Percentiles rank a stretch among this genome's conserved stretches.
These are phyloP conservation scores for Syzygium aromaticum DNA, from an alignment of 345 rosid genomes.

Conservation along the genomic window DNA sequence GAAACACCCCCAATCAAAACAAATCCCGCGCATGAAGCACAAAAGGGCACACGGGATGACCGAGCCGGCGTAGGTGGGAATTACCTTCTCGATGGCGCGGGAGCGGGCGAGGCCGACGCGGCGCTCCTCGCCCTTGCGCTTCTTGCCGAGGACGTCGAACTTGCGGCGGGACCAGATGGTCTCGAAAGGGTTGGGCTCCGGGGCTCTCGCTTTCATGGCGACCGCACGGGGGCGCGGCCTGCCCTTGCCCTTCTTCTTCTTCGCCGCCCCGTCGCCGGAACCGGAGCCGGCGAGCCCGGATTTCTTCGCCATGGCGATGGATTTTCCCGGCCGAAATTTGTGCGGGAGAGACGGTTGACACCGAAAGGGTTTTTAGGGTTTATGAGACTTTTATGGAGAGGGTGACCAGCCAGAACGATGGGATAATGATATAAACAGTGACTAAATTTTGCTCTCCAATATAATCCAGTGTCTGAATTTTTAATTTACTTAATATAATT, in stretches of 20 bases:
- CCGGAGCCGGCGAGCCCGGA: neutral
- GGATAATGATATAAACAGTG: too few species aligned
- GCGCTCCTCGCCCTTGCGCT: conserved; percentile 81
- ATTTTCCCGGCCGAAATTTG: neutral
- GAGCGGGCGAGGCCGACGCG: conserved; percentile 64
- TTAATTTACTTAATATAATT: too few species aligned
- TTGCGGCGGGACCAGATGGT: conserved; percentile 80
- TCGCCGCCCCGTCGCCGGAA: conserved; percentile 16
- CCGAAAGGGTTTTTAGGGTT: too few species aligned
- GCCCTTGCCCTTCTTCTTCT: conserved; percentile 23
- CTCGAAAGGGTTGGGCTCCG: conserved; percentile 65
- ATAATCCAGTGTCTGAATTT: too few species aligned
- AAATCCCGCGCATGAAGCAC: neutral
- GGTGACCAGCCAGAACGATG: too few species aligned
- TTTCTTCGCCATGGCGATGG: conserved; percentile 13
- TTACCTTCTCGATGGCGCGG: conserved; percentile 54
- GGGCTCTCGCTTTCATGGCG: conserved; percentile 52
- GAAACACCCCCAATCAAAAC: neutral
- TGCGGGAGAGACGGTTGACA: neutral
- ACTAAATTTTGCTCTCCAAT: too few species aligned
- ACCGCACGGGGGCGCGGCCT: conserved; percentile 39
- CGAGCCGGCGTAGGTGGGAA: neutral
- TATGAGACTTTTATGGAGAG: too few species aligned
- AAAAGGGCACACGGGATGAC: neutral
- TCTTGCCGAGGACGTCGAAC: conserved; percentile 82